phyloP scores from a whole-genome alignment of 345 rosid species.

The Reutealis trisperma region DNA sequence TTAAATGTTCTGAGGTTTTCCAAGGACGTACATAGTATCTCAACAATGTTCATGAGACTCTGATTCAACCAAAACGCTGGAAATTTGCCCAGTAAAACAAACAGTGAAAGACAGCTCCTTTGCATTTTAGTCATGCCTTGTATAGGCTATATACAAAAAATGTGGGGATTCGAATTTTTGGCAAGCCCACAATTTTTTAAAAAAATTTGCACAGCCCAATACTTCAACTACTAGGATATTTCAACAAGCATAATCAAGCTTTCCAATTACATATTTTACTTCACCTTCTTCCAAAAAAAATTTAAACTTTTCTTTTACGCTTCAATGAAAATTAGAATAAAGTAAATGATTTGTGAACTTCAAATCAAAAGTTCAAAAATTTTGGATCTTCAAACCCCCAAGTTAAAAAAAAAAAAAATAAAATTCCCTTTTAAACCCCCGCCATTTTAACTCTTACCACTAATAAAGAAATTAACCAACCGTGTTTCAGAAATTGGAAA shows the following conservation, averaged over 20 bases:
- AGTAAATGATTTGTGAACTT: neutral
- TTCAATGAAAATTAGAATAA: too few species aligned
- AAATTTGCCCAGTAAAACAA: neutral
- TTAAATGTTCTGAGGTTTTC: neutral
- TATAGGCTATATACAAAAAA: neutral
- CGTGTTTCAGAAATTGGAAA: too few species aligned
- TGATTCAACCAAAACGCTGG: neutral
- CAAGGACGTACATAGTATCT: neutral
- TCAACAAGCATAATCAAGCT: neutral
- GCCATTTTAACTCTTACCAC: neutral
- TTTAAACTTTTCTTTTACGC: neutral
- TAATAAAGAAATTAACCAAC: neutral
- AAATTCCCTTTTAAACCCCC: neutral
- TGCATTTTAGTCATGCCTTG: neutral
- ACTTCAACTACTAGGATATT: too few species aligned
- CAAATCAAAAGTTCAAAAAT: neutral
- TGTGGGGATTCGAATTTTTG: neutral
- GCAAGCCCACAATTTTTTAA: neutral
- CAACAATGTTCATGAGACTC: neutral
- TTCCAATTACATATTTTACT: neutral
- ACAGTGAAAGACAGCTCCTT: neutral
- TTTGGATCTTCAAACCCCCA: neutral
- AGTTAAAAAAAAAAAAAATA: neutral
- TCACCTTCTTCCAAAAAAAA: neutral
- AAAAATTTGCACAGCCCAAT: too few species aligned